phyloP scores from a whole-genome alignment of 2,329 filamentous ascomycete species.

The Dryadomyces sulphureus region DNA sequence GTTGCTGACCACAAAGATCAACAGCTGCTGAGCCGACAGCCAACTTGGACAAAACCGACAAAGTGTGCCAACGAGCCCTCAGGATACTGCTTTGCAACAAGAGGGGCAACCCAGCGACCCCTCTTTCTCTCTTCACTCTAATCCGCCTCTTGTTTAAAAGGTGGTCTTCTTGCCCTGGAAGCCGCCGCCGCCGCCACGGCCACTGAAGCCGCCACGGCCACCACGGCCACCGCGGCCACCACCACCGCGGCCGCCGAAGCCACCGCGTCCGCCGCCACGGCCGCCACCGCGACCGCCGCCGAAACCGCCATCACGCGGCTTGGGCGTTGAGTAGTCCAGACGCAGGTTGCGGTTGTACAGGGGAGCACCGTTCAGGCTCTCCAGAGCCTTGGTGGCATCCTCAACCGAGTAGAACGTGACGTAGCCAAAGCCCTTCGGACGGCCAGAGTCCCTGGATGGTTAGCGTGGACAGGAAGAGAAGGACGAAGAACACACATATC shows the following conservation, averaged over 20 bases:
- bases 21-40: conserved; percentile 37
- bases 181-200: conserved; percentile 38
- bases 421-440: conserved; percentile 87
- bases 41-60: conserved; percentile 34
- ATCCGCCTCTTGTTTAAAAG: conserved; percentile 19
- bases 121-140: conserved; percentile 7
- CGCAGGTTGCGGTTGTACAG: conserved; percentile 62
- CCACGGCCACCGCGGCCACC: conserved; percentile 36
- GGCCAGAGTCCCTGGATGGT: conserved; percentile 51
- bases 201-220: conserved; percentile 42
- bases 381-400: conserved; percentile 63
- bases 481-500: conserved; percentile 44
- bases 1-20: too few relatives aligned
- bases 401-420: conserved; percentile 71
- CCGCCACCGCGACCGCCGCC: conserved; percentile 29
- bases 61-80: conserved; percentile 23
- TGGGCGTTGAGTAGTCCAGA: conserved; percentile 66
- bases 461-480: conserved; percentile 10
- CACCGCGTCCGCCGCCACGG: conserved; percentile 20
- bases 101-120: not conserved
- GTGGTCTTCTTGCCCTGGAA: conserved; percentile 69
- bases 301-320: conserved; percentile 43
- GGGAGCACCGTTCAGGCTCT: conserved; percentile 44
- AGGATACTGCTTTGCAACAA: conserved; percentile 23
- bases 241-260: conserved; percentile 34